Evolutionary conservation across 2,329 filamentous ascomycete genomes (phyloP).

Genomic region (Talaromyces sp.): DNA sequence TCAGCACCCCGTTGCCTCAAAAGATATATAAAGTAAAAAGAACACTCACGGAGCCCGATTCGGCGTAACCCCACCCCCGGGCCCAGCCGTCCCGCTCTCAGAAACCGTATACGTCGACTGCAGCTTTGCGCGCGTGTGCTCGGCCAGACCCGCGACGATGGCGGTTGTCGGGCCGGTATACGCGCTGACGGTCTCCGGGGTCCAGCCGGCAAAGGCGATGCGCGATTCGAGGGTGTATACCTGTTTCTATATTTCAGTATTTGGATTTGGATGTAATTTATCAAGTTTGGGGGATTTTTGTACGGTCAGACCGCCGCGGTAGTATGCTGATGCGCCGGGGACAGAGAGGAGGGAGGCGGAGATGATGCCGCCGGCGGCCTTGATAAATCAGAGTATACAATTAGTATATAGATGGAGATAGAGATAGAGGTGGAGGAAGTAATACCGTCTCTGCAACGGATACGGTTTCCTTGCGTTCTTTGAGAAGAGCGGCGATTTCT

Average conservation of each 20-base stretch:
- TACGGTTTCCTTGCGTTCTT: conserved; percentile 52
- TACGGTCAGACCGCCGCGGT: conserved; percentile 57
- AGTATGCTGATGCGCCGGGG: conserved; percentile 54
- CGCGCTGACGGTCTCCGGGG: conserved; percentile 42
- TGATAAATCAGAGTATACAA: background rate
- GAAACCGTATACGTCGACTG: conserved; percentile 53
- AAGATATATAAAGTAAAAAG: no score
- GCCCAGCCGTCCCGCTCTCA: conserved; percentile 61
- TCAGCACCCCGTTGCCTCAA: background rate
- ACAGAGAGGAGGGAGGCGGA: conserved; percentile 54
- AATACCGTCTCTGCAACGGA: conserved; percentile 57
- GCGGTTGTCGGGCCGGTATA: conserved; percentile 58
- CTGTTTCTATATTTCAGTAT: conserved; percentile 11
- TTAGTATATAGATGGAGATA: conserved; percentile 1
- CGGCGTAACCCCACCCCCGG: conserved; percentile 49
- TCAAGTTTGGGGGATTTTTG: conserved; percentile 6
- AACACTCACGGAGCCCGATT: conserved; percentile 48
- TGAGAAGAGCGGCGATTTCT: conserved; percentile 51
- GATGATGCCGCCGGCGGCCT: conserved; percentile 59
- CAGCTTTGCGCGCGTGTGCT: conserved; percentile 51
- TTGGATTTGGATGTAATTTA: no score
- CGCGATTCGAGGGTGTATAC: conserved; percentile 57
- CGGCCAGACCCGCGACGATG: conserved; percentile 53
- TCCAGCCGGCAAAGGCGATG: conserved; percentile 58
- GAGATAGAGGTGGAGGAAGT: background rate